Conservation (phyloP, 805 yeast species). For the Metschnikowia amazonensis region DNA sequence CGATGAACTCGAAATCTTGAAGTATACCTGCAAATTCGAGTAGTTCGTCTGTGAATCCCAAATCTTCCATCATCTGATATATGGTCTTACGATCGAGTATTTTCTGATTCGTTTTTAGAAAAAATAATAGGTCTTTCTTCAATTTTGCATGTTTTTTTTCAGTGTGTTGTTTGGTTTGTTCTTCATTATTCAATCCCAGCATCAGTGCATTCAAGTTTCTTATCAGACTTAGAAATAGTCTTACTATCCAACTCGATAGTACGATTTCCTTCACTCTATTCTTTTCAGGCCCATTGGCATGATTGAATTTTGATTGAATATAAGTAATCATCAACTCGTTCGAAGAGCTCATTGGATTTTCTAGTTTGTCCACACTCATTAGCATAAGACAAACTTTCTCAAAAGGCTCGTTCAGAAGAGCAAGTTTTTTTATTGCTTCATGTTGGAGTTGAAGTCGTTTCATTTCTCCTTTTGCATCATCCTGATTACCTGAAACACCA, state of each 20-base stretch:
- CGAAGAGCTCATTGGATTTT: conserved; percentile 16
- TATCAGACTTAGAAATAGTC: conserved; percentile 48
- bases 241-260: conserved; percentile 64
- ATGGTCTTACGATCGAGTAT: conserved; percentile 62
- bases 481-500: conserved; percentile 7
- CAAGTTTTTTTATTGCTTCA: conserved; percentile 44
- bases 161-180: neutral
- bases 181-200: neutral
- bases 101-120: conserved; percentile 47
- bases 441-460: conserved; percentile 5
- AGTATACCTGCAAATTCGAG: conserved; percentile 64
- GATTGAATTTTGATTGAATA: conserved; percentile 28
- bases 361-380: conserved; percentile 16
- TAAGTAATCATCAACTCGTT: conserved; percentile 33
- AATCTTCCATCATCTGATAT: conserved; percentile 65
- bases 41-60: conserved; percentile 61
- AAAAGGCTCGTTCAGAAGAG: conserved; percentile 60
- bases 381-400: conserved; percentile 63
- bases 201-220: neutral
- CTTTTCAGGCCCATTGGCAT: conserved; percentile 23
- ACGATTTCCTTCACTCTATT: conserved; percentile 38
- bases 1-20: conserved; percentile 64
- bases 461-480: conserved; percentile 1
- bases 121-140: conserved; percentile 27
- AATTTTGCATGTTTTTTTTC: neutral